Evolutionary conservation across 2,329 filamentous ascomycete species (phyloP), one percentile per base, ranked within the genome.

Genomic region (Pseudopithomyces maydicus): DNA sequence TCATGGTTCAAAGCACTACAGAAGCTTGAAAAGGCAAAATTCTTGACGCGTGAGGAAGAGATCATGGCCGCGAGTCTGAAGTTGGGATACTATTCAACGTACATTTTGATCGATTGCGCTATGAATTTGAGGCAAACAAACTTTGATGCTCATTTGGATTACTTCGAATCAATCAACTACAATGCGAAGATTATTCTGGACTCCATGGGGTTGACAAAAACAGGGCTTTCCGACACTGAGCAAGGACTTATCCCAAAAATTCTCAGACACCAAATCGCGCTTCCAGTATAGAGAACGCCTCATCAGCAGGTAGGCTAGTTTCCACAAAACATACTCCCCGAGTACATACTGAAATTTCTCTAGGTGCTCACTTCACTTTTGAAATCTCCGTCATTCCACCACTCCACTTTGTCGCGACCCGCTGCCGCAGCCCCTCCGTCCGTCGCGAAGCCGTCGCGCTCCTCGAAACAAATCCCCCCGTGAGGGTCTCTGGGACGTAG

Each of bases 401-500:
- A 35, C 56, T 55, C 43, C 56, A 42, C 50, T 44, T 23, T 36
- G 49, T 52, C 39, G 39, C 49, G 8, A 52, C 49, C 10, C 49
- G 44, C 22, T 64, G 61, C 26, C 58, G 61, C 41, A 55, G 54
- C 41, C 61, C 61, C 15, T 15, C 43, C 22, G 55, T 57, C 20
- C 58, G 61, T 20, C 61, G 61, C 44, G 61, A 61, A 42, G 45
- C 58, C 10, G 26, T 64, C 22, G 22, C 56, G 29, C 46, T 59
- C 12, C 61, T 64, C 29, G 36, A 55, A 26, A 36, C 41, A 6
- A 54, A 59, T 19, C 56, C 52, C 6, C 61, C 61, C 58, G 61
- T 7, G 61, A 64, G 46, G 56, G 49, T 8, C 48, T 62, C 41
- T 64, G 56, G 56, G 61, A 64, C n/a, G 55, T 57, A 3, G 35